Percentiles rank a stretch among this genome's conserved stretches.
These are phyloP conservation scores for Penicillium brasilianum DNA, from an alignment of 2,329 filamentous ascomycete species.

Conservation along the genomic window DNA sequence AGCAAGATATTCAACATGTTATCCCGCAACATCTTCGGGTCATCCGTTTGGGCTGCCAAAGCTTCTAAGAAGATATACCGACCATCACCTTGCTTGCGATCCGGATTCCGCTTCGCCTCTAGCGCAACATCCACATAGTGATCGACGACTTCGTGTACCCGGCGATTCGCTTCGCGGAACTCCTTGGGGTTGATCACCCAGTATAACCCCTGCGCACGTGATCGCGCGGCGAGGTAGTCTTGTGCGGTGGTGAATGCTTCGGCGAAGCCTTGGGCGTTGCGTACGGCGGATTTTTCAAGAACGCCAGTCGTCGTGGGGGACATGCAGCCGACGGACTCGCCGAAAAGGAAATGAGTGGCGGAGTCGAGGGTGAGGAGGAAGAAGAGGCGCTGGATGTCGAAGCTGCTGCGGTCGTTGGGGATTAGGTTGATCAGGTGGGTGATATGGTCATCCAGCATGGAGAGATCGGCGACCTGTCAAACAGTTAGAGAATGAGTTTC, in stretches of 20 bases:
- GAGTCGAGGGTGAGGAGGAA: constrained; percentile 83
- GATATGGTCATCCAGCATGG: constrained; percentile 80
- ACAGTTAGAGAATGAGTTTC: not conserved
- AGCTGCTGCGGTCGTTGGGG: constrained; percentile 53
- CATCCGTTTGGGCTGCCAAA: constrained; percentile 51
- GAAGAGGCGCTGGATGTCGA: constrained; percentile 78
- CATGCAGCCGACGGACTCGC: constrained; percentile 69
- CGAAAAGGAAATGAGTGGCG: constrained; percentile 84
- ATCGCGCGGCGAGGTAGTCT: constrained; percentile 38
- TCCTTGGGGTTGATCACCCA: constrained; percentile 47
- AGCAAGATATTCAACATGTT: constrained; percentile 58
- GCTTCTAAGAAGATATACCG: constrained; percentile 58
- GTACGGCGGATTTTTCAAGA: constrained; percentile 48
- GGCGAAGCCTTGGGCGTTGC: constrained; percentile 42
- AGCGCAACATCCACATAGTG: constrained; percentile 55
- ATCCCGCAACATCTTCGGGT: constrained; percentile 53
- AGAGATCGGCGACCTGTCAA: constrained; percentile 61
- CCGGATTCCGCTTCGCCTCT: constrained; percentile 39
- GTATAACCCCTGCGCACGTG: constrained; percentile 41
- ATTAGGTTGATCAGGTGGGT: constrained; percentile 69
- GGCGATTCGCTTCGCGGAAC: constrained; percentile 47
- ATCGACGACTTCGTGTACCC: constrained; percentile 56
- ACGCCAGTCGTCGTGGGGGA: constrained; percentile 53
- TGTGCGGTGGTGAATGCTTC: constrained; percentile 44
- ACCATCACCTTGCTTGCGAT: constrained; percentile 36